Evolutionary conservation across 2,329 filamentous ascomycete species (phyloP).

Genomic region (Fusarium armeniacum): DNA sequence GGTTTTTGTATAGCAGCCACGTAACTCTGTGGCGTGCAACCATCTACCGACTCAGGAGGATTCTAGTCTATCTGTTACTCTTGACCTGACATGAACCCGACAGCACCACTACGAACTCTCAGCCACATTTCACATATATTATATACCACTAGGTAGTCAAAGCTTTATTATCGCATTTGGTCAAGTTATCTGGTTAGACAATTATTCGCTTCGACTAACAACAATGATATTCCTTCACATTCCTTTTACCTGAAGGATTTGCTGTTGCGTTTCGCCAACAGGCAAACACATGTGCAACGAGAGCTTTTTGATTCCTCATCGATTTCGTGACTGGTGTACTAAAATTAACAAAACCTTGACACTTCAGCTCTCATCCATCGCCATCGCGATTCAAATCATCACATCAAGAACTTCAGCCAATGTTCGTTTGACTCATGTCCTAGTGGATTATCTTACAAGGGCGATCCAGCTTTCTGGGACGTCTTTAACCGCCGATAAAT

Average conservation of each 20-base stretch:
- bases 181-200: neutral
- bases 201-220: slow-evolving; percentile 3
- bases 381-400: neutral
- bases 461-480: slow-evolving; percentile 8
- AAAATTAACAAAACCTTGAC: neutral
- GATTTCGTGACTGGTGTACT: neutral
- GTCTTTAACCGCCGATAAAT: slow-evolving; percentile 22
- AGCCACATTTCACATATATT: slow-evolving; percentile 41
- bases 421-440: neutral
- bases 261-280: slow-evolving; percentile 21
- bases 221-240: neutral
- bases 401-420: neutral
- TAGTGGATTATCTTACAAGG: neutral
- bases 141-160: neutral
- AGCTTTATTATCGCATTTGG: neutral
- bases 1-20: slow-evolving; percentile 29
- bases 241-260: slow-evolving; percentile 29
- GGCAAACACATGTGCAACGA: slow-evolving; percentile 14
- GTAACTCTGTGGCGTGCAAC: slow-evolving; percentile 38
- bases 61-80: slow-evolving; percentile 32
- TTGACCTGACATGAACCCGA: slow-evolving; percentile 22
- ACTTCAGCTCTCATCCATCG: neutral
- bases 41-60: slow-evolving; percentile 15
- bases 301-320: neutral
- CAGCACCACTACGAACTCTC: slow-evolving; percentile 12